Conservation (phyloP, 2,329 filamentous ascomycete genomes). For the Hypocrella siamensis region DNA sequence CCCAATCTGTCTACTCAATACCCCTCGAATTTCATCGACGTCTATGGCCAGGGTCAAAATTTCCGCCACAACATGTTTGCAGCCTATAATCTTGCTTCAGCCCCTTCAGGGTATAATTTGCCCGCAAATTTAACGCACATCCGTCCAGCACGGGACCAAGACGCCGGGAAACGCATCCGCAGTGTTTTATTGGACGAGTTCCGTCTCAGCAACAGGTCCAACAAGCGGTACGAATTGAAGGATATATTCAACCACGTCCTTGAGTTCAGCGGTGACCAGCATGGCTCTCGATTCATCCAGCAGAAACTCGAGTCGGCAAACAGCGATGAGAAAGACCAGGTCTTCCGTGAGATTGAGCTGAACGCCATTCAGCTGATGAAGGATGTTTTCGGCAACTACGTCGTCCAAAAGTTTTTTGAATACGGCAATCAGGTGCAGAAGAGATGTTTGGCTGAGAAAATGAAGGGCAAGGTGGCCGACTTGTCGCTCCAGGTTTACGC, state of each 20-base stretch:
- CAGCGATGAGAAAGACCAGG: slow-evolving; percentile 84
- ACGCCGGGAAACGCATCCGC: slow-evolving; percentile 44
- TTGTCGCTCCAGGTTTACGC: slow-evolving; percentile 83
- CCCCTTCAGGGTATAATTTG: slow-evolving; percentile 15
- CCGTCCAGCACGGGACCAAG: slow-evolving; percentile 35
- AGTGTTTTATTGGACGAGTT: slow-evolving; percentile 71
- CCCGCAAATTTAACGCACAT: slow-evolving; percentile 12
- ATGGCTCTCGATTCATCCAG: slow-evolving; percentile 91
- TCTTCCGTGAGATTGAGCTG: slow-evolving; percentile 74
- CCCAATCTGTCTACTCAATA: slow-evolving; percentile 18
- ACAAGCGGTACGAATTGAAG: slow-evolving; percentile 64
- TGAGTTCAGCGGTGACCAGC: slow-evolving; percentile 90
- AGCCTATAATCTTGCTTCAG: slow-evolving; percentile 16
- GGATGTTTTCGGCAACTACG: slow-evolving; percentile 95
- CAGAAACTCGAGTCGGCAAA: slow-evolving; percentile 83
- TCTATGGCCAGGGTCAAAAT: slow-evolving; percentile 1
- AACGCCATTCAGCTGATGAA: slow-evolving; percentile 85
- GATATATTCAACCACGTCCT: slow-evolving; percentile 80
- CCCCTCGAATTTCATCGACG: slow-evolving; percentile 11
- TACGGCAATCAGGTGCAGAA: slow-evolving; percentile 92
- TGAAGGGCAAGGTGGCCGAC: slow-evolving; percentile 70
- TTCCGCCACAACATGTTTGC: slow-evolving; percentile 21
- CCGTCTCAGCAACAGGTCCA: slow-evolving; percentile 55
- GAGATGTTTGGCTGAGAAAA: slow-evolving; percentile 66
- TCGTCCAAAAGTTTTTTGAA: slow-evolving; percentile 95